phyloP scores from a whole-genome alignment of 164 flowering plant genomes.

The Aristolochia californica region DNA sequence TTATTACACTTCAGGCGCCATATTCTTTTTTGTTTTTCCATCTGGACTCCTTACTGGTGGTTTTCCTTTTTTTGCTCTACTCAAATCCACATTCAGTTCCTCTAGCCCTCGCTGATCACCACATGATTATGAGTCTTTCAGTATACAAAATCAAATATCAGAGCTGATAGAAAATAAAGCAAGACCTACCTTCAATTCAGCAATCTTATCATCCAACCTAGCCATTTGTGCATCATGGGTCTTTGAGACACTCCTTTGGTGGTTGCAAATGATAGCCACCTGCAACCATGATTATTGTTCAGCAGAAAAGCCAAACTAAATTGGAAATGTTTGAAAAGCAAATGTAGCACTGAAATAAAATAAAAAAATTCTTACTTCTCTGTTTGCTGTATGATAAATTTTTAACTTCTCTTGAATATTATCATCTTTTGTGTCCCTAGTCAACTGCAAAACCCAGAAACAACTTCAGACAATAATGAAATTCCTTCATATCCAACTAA shows the following conservation, averaged over 20 bases:
- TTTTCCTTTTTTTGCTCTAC: conserved; percentile 84
- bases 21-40: conserved; percentile 70
- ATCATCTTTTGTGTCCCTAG: conserved; percentile 49
- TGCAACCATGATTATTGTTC: conserved; percentile 17
- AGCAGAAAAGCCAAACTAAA: not conserved
- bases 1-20: conserved; percentile 77
- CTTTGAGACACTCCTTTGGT: conserved; percentile 89
- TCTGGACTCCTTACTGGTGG: conserved; percentile 71
- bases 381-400: conserved; percentile 79
- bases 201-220: conserved; percentile 58
- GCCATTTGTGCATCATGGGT: conserved; percentile 69
- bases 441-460: conserved; percentile 40
- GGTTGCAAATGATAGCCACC: conserved; percentile 99
- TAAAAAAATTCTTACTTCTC: conserved; percentile 43
- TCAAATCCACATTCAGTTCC: conserved; percentile 58
- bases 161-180: not conserved
- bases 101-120: conserved; percentile 41
- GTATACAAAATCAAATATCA: not conserved
- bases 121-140: conserved; percentile 1
- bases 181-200: conserved; percentile 59
- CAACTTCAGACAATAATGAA: not conserved
- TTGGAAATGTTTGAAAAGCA: not conserved
- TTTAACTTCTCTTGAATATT: conserved; percentile 56
- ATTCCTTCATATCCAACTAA: no score
- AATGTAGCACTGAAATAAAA: not conserved